Evolutionary conservation across 2,329 filamentous ascomycete genomes (phyloP), one percentile per base, ranked within the genome.

Genomic region (Alternaria gansuensis): DNA sequence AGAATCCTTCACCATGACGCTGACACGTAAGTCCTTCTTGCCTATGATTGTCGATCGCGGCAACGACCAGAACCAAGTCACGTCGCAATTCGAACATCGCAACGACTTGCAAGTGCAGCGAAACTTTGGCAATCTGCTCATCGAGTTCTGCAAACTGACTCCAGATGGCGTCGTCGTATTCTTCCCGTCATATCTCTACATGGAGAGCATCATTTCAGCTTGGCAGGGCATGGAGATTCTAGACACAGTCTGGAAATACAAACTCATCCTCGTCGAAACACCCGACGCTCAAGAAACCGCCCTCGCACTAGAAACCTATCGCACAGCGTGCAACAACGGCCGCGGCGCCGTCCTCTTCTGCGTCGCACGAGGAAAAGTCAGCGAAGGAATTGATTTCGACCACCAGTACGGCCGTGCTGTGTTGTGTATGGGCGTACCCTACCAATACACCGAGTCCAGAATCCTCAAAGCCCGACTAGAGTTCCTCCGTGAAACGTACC

Each of bases 211-310:
- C 75, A 97, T 99, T 76, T 94, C 90, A 76, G 97, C 97, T 88
- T 99, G 95, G 95, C 95, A 99, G 77, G 93, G 92, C 54, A 98
- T 98, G 93, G 93, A 93, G 26, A 97, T 98, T 63, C 83, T 99
- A 34, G 95, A 99, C 78, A 91, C 95, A 75, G 93, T 99, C 31
- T 99, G 95, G 95, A 97, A 97, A 78, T 97, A 97, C 82, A 99
- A 99, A 77, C 85, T 99, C 65, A 97, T 99, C 66, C 85, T 99
- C 7, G 95, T 99, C 59, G 95, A 99, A 82, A 99, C 96, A 0
- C 95, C 95, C 0, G 95, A 99, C 76, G 92, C 93, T 1, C 95
- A 99, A 78, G 95, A 99, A 80, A 99, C 95, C 0, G 96, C 93
- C 0, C 84, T 99, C 6, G 95, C 95, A 0, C 84, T 99, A 7